phyloP scores from a whole-genome alignment of 1,284 basidiomycete species.

The Xerocomus minutiporus region DNA sequence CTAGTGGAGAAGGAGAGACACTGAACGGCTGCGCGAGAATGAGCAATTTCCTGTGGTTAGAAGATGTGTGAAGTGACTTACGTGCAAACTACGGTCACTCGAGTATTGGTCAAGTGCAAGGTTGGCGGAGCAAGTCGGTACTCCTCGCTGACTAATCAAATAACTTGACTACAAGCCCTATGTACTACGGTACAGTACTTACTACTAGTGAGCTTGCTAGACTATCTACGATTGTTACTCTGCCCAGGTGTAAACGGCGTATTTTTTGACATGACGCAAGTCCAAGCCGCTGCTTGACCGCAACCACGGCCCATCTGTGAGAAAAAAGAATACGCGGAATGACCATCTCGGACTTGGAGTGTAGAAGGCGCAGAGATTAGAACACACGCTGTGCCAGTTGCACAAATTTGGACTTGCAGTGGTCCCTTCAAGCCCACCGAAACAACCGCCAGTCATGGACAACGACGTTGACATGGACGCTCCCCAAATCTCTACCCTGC shows the following conservation, averaged over 20 bases:
- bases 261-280: neutral
- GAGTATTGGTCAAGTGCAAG: conserved; percentile 13
- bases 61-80: neutral
- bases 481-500: conserved; percentile 71
- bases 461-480: conserved; percentile 69
- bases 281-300: neutral
- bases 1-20: conserved; percentile 16
- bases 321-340: conserved; percentile 2
- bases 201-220: no score
- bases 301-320: conserved; percentile 6
- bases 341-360: conserved; percentile 1
- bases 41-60: neutral
- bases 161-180: neutral
- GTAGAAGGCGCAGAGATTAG: conserved; percentile 1
- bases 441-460: conserved; percentile 33
- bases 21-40: conserved; percentile 8
- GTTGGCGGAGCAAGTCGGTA: conserved; percentile 30
- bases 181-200: no score
- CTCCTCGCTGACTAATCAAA: conserved; percentile 29
- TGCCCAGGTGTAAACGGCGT: neutral
- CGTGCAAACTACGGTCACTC: conserved; percentile 16
- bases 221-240: neutral
- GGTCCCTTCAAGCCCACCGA: neutral
- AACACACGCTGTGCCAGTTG: neutral
- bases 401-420: neutral